Percentiles rank a stretch among this genome's conserved stretches.
phyloP scores from a whole-genome alignment of 306 rosid species.

The Betula pendula region DNA sequence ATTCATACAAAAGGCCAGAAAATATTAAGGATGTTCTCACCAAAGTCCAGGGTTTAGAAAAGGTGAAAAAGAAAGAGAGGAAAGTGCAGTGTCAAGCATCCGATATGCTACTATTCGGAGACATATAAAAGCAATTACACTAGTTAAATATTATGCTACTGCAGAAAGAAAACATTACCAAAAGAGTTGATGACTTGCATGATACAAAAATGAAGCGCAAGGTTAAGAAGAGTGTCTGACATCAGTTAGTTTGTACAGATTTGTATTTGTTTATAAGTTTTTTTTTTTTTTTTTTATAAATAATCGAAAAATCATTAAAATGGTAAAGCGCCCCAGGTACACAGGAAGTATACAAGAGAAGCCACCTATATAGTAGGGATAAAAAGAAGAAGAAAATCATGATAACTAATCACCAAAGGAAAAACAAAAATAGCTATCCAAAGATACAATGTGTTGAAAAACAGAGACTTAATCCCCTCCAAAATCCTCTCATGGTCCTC shows the following conservation, averaged over 20 bases:
- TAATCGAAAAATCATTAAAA: too few species aligned
- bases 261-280: background rate
- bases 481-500: too few species aligned
- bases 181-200: background rate
- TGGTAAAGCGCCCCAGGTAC: too few species aligned
- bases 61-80: background rate
- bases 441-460: too few species aligned
- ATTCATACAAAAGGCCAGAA: background rate
- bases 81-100: background rate
- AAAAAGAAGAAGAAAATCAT: too few species aligned
- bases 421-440: too few species aligned
- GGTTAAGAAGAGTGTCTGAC: background rate
- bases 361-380: too few species aligned
- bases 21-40: background rate
- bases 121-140: background rate
- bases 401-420: too few species aligned
- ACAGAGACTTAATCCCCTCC: too few species aligned
- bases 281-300: too few species aligned
- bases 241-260: background rate
- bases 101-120: background rate
- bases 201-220: background rate
- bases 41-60: background rate
- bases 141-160: background rate
- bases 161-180: background rate
- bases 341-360: too few species aligned